Conservation (phyloP, 83 land plant genomes). For the Picea abies region DNA sequence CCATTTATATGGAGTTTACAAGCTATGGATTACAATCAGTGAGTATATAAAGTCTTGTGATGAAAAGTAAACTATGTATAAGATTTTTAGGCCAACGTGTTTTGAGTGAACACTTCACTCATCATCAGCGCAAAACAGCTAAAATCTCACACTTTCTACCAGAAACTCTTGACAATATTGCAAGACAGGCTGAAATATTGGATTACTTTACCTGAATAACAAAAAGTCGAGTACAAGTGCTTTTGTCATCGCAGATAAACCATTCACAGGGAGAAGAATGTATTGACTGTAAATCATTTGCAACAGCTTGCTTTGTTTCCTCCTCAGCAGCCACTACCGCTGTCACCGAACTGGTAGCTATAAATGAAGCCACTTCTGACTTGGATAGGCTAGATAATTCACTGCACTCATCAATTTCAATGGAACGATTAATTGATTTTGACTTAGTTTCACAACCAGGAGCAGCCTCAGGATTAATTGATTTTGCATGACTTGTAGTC, state of each 20-base stretch:
- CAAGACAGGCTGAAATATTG: background rate
- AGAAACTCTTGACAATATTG: background rate
- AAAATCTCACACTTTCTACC: background rate
- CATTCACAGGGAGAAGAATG: slow-evolving; percentile 86
- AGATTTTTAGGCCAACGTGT: no score
- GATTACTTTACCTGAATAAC: slow-evolving; percentile 77
- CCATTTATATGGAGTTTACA: background rate
- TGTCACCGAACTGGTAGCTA: slow-evolving; percentile 60
- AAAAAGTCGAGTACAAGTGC: slow-evolving; percentile 60
- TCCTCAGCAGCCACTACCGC: slow-evolving; percentile 77
- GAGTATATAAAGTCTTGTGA: background rate
- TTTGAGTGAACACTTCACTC: no score
- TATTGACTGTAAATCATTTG: slow-evolving; percentile 56
- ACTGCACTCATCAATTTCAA: background rate
- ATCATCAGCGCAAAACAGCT: background rate
- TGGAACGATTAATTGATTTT: background rate
- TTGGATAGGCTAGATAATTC: background rate
- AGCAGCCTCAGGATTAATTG: background rate
- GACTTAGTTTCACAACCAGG: background rate
- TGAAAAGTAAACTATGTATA: no score
- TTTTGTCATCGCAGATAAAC: slow-evolving; percentile 83
- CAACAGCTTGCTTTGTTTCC: slow-evolving; percentile 73
- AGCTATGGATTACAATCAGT: background rate
- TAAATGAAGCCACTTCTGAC: slow-evolving; percentile 39
- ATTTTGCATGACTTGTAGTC: background rate